phyloP scores from a whole-genome alignment of 305 asterid species.

The Plantago lanceolata region DNA sequence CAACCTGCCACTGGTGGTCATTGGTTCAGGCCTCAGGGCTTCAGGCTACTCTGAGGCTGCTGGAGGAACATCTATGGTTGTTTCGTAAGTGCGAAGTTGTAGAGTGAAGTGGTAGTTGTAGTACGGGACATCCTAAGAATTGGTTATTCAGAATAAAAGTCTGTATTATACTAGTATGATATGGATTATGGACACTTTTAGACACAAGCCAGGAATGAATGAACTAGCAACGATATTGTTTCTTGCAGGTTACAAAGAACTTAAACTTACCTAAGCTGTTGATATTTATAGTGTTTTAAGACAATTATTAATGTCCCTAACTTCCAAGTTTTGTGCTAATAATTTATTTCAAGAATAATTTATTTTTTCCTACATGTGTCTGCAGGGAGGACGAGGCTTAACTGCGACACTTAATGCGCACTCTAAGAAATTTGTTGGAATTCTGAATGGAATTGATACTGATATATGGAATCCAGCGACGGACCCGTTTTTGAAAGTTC shows the following conservation, averaged over 20 bases:
- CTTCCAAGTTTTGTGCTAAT: constrained; percentile 10
- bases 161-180: no score
- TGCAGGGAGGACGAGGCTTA: constrained; percentile 86
- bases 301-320: neutral
- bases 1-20: constrained; percentile 1
- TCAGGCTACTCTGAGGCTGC: neutral
- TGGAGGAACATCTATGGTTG: constrained; percentile 1
- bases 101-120: neutral
- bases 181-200: no score
- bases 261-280: constrained; percentile 4
- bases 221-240: neutral
- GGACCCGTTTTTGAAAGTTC: constrained; percentile 69
- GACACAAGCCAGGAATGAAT: neutral
- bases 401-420: constrained; percentile 68
- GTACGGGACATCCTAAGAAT: neutral
- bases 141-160: no score
- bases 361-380: constrained; percentile 23
- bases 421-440: constrained; percentile 79
- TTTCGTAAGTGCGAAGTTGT: neutral
- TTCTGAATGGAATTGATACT: constrained; percentile 91
- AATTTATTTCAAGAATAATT: constrained; percentile 1
- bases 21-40: neutral
- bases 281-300: neutral
- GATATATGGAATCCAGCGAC: constrained; percentile 94
- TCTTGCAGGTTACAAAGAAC: neutral